Base-by-base conservation (phyloP, 2,329 filamentous ascomycete genomes). In the Cladosporium sp. region DNA sequence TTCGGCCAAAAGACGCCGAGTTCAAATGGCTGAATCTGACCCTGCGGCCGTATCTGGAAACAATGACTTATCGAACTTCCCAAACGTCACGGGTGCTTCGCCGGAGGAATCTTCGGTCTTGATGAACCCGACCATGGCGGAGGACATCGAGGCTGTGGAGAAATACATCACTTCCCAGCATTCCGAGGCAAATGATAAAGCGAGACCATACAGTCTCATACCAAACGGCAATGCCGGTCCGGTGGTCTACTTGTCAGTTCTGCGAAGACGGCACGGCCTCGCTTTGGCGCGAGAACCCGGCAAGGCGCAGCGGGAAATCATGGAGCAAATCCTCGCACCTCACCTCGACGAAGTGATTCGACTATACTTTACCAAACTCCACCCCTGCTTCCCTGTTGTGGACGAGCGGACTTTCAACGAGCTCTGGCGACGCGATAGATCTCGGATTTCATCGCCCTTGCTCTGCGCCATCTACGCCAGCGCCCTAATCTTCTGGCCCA, bases 181-280 rank as follows among this genome's bases (percentile, higher is more conserved):
- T 12, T 33, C 58, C 9, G 59, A 55, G 8, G 56, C 53, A 12
- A 60, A 65, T 22, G 53, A 52, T 13, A 50, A 62, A 20, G 20
- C 36, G 11, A 72, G 69, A 29, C 72, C 70, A 13, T 78, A 78
- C 53, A 75, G 75, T 41, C 73, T 76, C 7, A 71, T 78, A 29
- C 74, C 73, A 2, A 75, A 72, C 46, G 72, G 66, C 47, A 55
- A 61, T 6, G 66, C 71, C 15, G 62, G 70, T 42, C 67, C 68
- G 4, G 63, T 71, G 6, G 61, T 71, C 3, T 71, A 71, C 43
- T 57, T 69, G 6, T 75, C 75, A 32, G 72, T 73, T 42, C 69
- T 76, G 42, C 72, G 73, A 50, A 76, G 75, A 38, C 12, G 36
- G 15, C 36, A 38, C 4, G 20, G 36, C 12, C 22, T 27, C 22